A percentile compares a stretch with the other conserved stretches of the same genome.
Evolutionary conservation across 2,329 filamentous ascomycete genomes (phyloP).

Genomic region (Cordyceps farinosa): DNA sequence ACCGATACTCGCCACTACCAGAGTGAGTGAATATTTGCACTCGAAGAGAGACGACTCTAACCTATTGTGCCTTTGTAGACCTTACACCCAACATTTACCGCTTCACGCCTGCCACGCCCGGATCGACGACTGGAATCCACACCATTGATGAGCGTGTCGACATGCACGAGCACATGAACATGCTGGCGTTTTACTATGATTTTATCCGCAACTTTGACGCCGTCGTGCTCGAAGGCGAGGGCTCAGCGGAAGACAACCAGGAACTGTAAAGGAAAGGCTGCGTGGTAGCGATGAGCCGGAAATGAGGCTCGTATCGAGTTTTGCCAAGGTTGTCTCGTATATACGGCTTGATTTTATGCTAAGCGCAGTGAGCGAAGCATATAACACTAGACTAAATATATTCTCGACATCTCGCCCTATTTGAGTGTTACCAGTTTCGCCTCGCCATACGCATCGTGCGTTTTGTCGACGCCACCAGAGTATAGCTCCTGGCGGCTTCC

Average conservation of each 20-base stretch:
- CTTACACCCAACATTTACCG: slow-evolving; percentile 38
- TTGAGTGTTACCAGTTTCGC: no score
- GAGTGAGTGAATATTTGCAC: slow-evolving; percentile 25
- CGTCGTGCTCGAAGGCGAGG: slow-evolving; percentile 27
- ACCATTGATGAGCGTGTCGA: slow-evolving; percentile 41
- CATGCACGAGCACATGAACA: slow-evolving; percentile 37
- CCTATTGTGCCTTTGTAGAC: slow-evolving; percentile 20
- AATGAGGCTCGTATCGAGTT: no score
- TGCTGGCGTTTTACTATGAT: slow-evolving; percentile 42
- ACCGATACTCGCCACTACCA: slow-evolving; percentile 42
- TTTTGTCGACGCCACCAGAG: no score
- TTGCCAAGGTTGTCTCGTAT: no score
- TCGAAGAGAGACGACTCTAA: not conserved
- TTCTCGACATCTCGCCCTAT: no score
- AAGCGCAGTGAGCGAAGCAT: no score
- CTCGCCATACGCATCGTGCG: no score
- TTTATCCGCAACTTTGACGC: slow-evolving; percentile 44
- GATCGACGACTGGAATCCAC: slow-evolving; percentile 33
- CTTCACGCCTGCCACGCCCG: slow-evolving; percentile 37
- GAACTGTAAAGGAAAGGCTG: not conserved
- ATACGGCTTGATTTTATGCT: no score
- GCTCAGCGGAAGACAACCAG: not conserved
- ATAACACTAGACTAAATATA: no score
- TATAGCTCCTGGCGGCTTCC: no score
- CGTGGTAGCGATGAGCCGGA: no score